Conservation (phyloP, 2,329 filamentous ascomycete species). For the Aspergillus brunneoviolaceus region DNA sequence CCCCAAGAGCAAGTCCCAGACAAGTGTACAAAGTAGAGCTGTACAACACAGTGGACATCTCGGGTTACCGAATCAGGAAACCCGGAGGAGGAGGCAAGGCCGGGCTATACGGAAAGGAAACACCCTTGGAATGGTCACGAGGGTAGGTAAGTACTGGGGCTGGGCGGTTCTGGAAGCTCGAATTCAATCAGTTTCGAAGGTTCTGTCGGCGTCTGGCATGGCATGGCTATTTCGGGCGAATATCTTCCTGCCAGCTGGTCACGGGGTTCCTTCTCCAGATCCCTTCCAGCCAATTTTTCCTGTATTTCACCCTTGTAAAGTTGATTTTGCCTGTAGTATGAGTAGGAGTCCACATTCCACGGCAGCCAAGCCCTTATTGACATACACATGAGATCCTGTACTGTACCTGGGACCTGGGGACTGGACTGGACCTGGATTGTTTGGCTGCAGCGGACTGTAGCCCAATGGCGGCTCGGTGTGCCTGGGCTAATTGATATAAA, state of each 20-base stretch:
- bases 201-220: no score
- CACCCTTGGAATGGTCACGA: conserved; percentile 5
- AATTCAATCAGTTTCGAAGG: no score
- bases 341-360: neutral
- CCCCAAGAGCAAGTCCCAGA: no score
- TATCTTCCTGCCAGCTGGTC: neutral
- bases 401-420: neutral
- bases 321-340: no score
- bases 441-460: neutral
- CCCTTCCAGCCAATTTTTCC: no score
- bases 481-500: neutral
- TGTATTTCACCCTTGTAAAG: no score
- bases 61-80: conserved; percentile 18
- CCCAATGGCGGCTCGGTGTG: neutral
- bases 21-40: neutral
- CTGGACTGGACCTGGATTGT: neutral
- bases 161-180: conserved; percentile 16
- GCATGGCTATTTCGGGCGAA: neutral
- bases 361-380: neutral
- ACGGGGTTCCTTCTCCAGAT: neutral
- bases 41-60: neutral
- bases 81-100: conserved; percentile 14
- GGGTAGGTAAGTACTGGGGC: conserved; percentile 1
- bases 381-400: neutral
- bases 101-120: conserved; percentile 11